Evolutionary conservation across 306 rosid genomes (phyloP), one percentile per base, ranked within the genome.

Genomic region (Ziziphus jujuba): DNA sequence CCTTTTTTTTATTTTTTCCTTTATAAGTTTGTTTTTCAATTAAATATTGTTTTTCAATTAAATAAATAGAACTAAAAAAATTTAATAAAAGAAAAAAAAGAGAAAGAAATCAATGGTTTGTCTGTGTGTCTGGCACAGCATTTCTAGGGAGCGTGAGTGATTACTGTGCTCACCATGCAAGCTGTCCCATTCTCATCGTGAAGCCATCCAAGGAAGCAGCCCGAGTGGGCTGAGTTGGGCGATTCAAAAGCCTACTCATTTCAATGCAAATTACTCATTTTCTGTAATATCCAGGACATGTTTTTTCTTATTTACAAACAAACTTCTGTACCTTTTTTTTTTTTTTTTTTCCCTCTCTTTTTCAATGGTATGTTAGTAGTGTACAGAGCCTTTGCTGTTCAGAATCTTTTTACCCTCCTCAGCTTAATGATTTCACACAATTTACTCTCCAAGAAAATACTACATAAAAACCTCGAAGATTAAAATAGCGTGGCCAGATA

Each of bases 61-160:
- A 50, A 50, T 16, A 16, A 48, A 14, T 10, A 15, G 1, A 14
- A n/a, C n/a, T n/a, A n/a, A n/a, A n/a, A n/a, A n/a, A n/a, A n/a
- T n/a, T n/a, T n/a, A n/a, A n/a, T n/a, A n/a, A n/a, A n/a, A n/a
- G n/a, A n/a, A n/a, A 16, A 19, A 14, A 49, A 50, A n/a, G 17
- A 14, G 3, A 49, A 15, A 65, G 0, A 21, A 20, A 31, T 15
- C 13, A 31, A 45, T 15, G 34, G 25, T 35, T 24, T 23, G 36
- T 5, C 20, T 52, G 7, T 52, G 53, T 53, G 22, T 5, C 7
- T 13, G 21, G 17, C 88, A 83, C 88, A 67, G 66, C 88, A 70
- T 67, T 87, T 54, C 71, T 89, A 9, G 96, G 96, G 61, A 87
- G 96, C 69, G 91, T 87, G 47, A 89, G 96, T 15, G 93, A 89